Percentiles rank a stretch among this genome's conserved stretches.
phyloP scores from a whole-genome alignment of 257 asterid genomes.

The Anisodus tanguticus region DNA sequence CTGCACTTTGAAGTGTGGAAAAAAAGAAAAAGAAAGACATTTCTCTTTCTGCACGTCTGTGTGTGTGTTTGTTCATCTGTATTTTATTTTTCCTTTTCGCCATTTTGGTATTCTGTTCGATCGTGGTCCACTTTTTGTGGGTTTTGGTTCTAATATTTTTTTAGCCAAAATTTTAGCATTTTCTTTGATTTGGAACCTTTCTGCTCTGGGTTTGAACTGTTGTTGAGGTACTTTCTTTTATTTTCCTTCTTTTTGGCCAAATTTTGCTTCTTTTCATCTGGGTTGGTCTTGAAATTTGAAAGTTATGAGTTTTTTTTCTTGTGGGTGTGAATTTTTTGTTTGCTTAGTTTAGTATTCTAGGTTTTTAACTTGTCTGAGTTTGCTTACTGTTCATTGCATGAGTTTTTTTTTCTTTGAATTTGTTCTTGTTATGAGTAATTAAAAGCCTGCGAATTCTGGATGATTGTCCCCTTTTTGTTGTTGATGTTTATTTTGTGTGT shows the following conservation, averaged over 20 bases:
- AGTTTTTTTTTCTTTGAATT: neutral
- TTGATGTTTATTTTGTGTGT: constrained; percentile 3
- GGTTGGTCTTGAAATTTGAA: constrained; percentile 9
- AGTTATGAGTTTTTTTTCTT: neutral
- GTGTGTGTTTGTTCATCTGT: neutral
- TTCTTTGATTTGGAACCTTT: neutral
- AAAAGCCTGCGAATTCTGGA: neutral
- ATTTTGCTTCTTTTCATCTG: neutral
- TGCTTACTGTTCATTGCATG: constrained; percentile 4
- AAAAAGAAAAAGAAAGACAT: neutral
- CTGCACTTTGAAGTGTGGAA: neutral
- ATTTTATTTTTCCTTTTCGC: neutral
- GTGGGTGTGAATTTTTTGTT: neutral
- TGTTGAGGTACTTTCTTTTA: neutral
- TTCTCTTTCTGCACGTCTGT: constrained; percentile 37
- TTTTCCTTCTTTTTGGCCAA: neutral
- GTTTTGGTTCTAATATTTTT: neutral
- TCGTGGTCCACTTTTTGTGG: constrained; percentile 28
- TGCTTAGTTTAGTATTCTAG: neutral
- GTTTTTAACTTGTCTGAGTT: constrained; percentile 5
- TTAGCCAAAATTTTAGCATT: neutral
- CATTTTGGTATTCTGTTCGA: neutral
- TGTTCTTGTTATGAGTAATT: neutral
- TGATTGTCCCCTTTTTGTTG: neutral
- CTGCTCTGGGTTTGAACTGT: neutral